Base-by-base conservation (phyloP, 225 moss, liverwort and hornwort species). In the Pleurozium schreberi region DNA sequence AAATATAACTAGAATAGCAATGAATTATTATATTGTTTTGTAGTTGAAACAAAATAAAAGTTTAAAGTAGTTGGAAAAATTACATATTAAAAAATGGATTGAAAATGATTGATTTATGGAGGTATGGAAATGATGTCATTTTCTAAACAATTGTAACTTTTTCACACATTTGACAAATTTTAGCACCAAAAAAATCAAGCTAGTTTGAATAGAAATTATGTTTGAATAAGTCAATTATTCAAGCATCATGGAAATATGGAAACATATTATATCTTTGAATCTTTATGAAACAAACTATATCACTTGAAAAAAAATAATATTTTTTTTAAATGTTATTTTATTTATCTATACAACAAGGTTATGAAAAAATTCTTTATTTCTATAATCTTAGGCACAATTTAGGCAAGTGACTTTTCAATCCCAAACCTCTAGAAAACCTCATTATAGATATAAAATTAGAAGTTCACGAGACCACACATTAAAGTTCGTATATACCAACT, bases 401-500 rank as follows among this genome's bases (percentile, higher is more conserved):
- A 16, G n/a, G 38, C 38, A 55, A 55, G 2, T 28, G 27, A 79
- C 26, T 58, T 12, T n/a, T 11, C 12, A 58, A 58, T 79, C 18
- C 40, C 4, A 58, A 75, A 27, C 17, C 12, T n/a, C 13, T 12
- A 7, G 3, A 40, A n/a, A n/a, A 58, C 7, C 11, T n/a, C 12
- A 79, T 8, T 0, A 27, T 8, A 28, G 7, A 27, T 79, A 55
- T 26, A 18, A 28, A 58, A 58, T 18, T 49, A 2, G 2, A 18
- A n/a, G n/a, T n/a, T n/a, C n/a, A n/a, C n/a, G 26, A 59, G 5
- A 53, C 9, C 4, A 14, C 23, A 36, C 0, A 22, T 1, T 1
- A 0, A 76, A 57, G 12, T 11, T 40, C 1, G 40, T 12, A 8
- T 57, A 26, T 8, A 40, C n/a, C n/a, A 80, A 18, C 18, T 28